Percentiles rank a stretch among this genome's conserved stretches.
These are phyloP conservation scores for Citrus unshiu DNA, from an alignment of 345 rosid species.

Conservation along the genomic window DNA sequence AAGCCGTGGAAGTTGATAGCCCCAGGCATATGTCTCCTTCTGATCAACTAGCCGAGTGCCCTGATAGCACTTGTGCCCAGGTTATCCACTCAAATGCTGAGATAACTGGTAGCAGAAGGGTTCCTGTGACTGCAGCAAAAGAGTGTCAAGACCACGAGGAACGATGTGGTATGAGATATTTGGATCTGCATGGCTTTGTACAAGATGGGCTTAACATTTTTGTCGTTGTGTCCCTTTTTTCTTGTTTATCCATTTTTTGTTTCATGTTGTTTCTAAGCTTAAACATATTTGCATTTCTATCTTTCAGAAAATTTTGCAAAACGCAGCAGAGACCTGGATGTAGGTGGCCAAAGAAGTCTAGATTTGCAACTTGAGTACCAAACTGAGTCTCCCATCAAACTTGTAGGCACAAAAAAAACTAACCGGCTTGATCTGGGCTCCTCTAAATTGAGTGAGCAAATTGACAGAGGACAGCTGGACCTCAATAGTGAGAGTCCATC, in stretches of 20 bases:
- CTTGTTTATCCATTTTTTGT: background rate
- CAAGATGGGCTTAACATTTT: background rate
- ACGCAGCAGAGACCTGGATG: constrained; percentile 38
- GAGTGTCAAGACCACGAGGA: constrained; percentile 27
- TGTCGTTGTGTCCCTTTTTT: background rate
- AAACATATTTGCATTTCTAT: background rate
- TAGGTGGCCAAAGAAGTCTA: constrained; percentile 29
- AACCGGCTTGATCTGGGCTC: constrained; percentile 29
- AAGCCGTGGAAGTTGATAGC: constrained; percentile 41
- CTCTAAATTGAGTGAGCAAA: constrained; percentile 21
- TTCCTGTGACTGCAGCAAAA: constrained; percentile 16
- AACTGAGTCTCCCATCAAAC: constrained; percentile 27
- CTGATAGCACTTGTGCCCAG: constrained; percentile 59
- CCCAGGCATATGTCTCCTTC: constrained; percentile 25
- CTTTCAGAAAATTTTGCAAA: constrained; percentile 38
- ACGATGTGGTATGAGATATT: constrained; percentile 26
- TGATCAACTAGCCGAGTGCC: constrained; percentile 39
- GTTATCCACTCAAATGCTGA: constrained; percentile 49
- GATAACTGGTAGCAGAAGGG: constrained; percentile 28
- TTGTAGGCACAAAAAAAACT: constrained; percentile 24
- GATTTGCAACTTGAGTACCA: constrained; percentile 34
- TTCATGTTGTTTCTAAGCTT: background rate
- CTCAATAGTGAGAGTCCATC: constrained; percentile 32
- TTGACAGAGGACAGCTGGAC: constrained; percentile 31
- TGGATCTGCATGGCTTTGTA: background rate